These are phyloP conservation scores for Apiotrichum domesticum DNA, from an alignment of 1,284 basidiomycete species.

Conservation along the genomic window DNA sequence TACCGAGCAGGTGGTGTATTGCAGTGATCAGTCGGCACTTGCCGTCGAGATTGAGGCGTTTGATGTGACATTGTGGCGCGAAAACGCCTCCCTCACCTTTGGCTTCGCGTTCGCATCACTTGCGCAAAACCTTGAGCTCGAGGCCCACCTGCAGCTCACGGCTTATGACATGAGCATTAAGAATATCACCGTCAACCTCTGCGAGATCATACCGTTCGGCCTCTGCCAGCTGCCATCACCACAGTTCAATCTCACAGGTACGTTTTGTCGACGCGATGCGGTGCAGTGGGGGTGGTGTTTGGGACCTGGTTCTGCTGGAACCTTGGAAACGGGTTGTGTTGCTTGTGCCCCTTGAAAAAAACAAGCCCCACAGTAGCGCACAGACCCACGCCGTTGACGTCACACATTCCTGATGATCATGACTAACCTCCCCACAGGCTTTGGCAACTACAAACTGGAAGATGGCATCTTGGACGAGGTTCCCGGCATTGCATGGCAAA, in stretches of 20 bases:
- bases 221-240: constrained; percentile 69
- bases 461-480: constrained; percentile 52
- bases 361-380: background rate
- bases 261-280: constrained; percentile 11
- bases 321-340: no score
- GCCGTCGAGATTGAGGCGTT: constrained; percentile 64
- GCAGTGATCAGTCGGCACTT: constrained; percentile 68
- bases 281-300: no score
- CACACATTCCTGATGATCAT: no score
- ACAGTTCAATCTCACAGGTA: constrained; percentile 73
- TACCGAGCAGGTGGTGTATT: constrained; percentile 83
- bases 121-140: constrained; percentile 65
- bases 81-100: constrained; percentile 32
- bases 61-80: constrained; percentile 50
- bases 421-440: constrained; percentile 37
- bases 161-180: constrained; percentile 72
- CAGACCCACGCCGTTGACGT: background rate
- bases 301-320: no score
- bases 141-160: constrained; percentile 69
- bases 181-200: constrained; percentile 67
- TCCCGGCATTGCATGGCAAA: constrained; percentile 72
- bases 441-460: constrained; percentile 69
- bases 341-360: no score
- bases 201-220: constrained; percentile 65
- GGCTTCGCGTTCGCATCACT: constrained; percentile 38